Base-by-base conservation (phyloP, 495 filamentous ascomycete genomes). In the Talaromyces stipitatus region DNA sequence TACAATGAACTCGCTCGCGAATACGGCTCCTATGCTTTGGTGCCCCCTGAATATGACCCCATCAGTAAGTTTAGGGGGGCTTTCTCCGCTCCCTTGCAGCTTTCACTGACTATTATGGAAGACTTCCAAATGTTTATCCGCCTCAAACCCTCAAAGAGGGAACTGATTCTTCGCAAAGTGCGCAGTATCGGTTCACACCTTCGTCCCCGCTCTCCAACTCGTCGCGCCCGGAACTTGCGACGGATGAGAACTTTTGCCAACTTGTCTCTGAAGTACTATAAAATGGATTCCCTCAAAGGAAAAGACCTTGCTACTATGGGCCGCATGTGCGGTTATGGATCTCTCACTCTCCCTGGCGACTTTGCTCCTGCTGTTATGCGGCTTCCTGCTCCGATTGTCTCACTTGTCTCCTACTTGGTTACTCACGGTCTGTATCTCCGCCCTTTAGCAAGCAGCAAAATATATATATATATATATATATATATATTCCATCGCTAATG, bases 371-470 rank as follows among this genome's bases (percentile, higher is more conserved):
- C 77, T 3, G 78, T 81, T 22, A 72, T 91, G 53, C 71, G 80
- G 16, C 71, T 94, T 10, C 89, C 89, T 6, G 86, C 86, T 4
- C 91, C 87, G 62, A 82, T 92, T 55, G 86, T 88, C 32, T 87
- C 86, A 11, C 85, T 84, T 7, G 81, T 82, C 33, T 78, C 80
- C 48, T 86, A 84, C 68, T 71, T 94, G 30, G 72, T 82, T 9
- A 78, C 80, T 61, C 75, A 87, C 71, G 84, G 89, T 91, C 68
- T 64, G 82, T 23, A 28, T 33, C 23, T 38, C 7, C n/a, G n/a
- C n/a, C n/a, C n/a, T n/a, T n/a, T n/a, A n/a, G n/a, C n/a, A n/a
- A n/a, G n/a, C n/a, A n/a, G n/a, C n/a, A n/a, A n/a, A n/a, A n/a
- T n/a, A n/a, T n/a, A n/a, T n/a, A n/a, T n/a, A n/a, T n/a, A n/a